Evolutionary conservation across 305 asterid genomes (phyloP).

Genomic region (Stenogyne calaminthoides): DNA sequence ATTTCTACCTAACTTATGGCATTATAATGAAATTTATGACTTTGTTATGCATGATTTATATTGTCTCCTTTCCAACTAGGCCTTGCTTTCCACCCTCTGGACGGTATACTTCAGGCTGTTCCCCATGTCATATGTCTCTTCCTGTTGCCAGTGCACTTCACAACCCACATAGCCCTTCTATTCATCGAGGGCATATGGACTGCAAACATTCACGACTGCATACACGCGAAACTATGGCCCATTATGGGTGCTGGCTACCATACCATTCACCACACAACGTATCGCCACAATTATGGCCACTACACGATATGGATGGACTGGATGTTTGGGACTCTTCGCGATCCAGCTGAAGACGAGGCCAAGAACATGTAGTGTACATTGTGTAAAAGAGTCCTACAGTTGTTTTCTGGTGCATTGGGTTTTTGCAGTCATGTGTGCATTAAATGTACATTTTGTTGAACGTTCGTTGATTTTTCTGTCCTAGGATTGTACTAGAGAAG

Average conservation of each 20-base stretch:
- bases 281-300: constrained; percentile 95
- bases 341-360: constrained; percentile 71
- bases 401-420: constrained; percentile 11
- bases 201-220: constrained; percentile 93
- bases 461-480: constrained; percentile 8
- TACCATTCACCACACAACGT: constrained; percentile 96
- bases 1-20: constrained; percentile 4
- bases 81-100: constrained; percentile 93
- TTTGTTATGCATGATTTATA: background rate
- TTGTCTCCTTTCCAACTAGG: constrained; percentile 43
- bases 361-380: constrained; percentile 50
- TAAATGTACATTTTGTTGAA: constrained; percentile 33
- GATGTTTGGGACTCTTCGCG: constrained; percentile 97
- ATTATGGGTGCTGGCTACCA: constrained; percentile 98
- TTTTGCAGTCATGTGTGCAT: background rate
- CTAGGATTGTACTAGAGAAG: constrained; percentile 1
- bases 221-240: constrained; percentile 93
- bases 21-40: constrained; percentile 5
- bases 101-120: constrained; percentile 87
- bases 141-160: constrained; percentile 76
- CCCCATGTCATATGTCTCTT: constrained; percentile 91
- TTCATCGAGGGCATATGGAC: constrained; percentile 92
- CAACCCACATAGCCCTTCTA: constrained; percentile 70
- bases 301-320: constrained; percentile 98
- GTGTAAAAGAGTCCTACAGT: background rate